Evolutionary conservation across 164 flowering plant genomes (phyloP), one percentile per base, ranked within the genome.

Genomic region (Umbilicus rupestris): DNA sequence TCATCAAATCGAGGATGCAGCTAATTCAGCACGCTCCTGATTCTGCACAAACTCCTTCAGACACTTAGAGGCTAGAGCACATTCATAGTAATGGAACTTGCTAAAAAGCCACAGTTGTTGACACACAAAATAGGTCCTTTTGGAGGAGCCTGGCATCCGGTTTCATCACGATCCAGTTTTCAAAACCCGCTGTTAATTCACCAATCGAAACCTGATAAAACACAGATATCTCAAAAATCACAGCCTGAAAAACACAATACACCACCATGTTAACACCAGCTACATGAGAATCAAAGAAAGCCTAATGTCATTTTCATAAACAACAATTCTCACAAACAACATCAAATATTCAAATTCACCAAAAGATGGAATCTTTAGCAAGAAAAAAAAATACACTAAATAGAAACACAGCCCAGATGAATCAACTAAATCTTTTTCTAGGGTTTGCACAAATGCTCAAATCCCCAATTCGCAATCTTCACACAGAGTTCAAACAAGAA

Each of bases 31-130:
- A 65, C 78, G 83, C 45, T 82, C 82, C 44, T 78, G 77, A 52
- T 82, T 78, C 71, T 77, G 28, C 64, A 77, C 20, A 72, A 80
- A 70, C 63, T 80, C 85, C 70, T 80, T 80, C 73, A 80, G 82
- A 69, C 85, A 82, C 72, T 82, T 82, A 65, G n/a, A n/a, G n/a
- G n/a, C n/a, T n/a, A n/a, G 85, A 82, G 66, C 85, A 82, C 83
- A 82, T 82, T 80, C 85, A 77, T 78, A 2, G 85, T 82, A 14
- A 83, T 80, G 1, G 80, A 71, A 72, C 85, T 82, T 45, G 83
- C 83, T 62, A 80, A 82, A 71, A 80, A 82, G 45, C 85, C 85
- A 65, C 85, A 80, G 63, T 80, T 82, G 73, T 80, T 82, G 16
- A 78, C 28, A 68, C 85, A 82, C 63, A 82, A 68, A 41, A 80